Evolutionary conservation across 768 basidiomycete genomes (phyloP).

Genomic region (Clitopilus passeckerianus): DNA sequence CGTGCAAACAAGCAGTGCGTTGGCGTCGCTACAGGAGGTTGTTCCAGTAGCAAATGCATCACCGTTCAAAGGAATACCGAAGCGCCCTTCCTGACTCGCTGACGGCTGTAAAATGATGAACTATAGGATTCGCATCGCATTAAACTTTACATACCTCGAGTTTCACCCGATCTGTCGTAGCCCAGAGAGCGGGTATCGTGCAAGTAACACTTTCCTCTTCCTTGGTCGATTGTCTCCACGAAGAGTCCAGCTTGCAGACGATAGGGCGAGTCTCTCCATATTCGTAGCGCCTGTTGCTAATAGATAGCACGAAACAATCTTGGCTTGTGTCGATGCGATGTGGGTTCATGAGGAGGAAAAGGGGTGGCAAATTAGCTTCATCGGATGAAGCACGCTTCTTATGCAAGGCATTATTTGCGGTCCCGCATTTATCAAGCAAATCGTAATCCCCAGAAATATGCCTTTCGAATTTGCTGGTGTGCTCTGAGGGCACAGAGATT

Average conservation of each 20-base stretch:
- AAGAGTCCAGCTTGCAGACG: constrained; percentile 64
- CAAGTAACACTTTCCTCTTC: constrained; percentile 48
- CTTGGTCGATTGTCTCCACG: constrained; percentile 71
- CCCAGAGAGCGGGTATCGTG: constrained; percentile 65
- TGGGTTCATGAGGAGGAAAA: constrained; percentile 86
- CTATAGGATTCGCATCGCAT: not conserved
- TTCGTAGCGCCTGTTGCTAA: constrained; percentile 70
- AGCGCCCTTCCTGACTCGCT: constrained; percentile 48
- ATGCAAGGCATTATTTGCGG: constrained; percentile 81
- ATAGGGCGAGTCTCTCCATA: constrained; percentile 79
- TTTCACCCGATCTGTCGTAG: constrained; percentile 36
- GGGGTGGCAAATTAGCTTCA: constrained; percentile 49
- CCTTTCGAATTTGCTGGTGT: constrained; percentile 55
- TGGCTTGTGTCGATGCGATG: constrained; percentile 72
- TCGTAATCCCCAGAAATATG: constrained; percentile 78
- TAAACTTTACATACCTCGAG: constrained; percentile 45
- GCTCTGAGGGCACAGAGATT: constrained; percentile 50
- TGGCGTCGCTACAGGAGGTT: constrained; percentile 69
- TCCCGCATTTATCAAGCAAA: constrained; percentile 83
- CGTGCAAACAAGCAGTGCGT: constrained; percentile 71
- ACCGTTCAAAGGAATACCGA: constrained; percentile 54
- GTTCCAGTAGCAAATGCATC: constrained; percentile 47
- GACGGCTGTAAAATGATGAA: constrained; percentile 39
- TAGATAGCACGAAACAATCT: constrained; percentile 85
- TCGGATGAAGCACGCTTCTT: constrained; percentile 41